Percentiles rank a stretch among this genome's conserved stretches.
Evolutionary conservation across 2,329 filamentous ascomycete species (phyloP).

Genomic region (Salinomyces thailandicus): DNA sequence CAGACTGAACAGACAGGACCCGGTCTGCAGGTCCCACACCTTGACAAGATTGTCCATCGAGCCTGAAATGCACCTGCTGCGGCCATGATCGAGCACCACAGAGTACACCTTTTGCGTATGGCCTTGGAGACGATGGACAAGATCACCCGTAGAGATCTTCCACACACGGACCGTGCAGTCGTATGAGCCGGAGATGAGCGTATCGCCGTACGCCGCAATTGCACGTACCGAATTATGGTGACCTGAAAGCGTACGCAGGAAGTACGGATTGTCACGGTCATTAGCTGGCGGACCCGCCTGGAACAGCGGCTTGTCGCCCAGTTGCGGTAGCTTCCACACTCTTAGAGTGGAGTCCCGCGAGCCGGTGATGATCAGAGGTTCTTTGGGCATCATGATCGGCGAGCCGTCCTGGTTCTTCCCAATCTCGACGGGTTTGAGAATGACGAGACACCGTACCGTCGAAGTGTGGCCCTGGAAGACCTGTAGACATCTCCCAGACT

Average conservation of each 20-base stretch:
- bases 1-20: constrained; percentile 73
- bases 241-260: constrained; percentile 74
- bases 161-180: constrained; percentile 92
- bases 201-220: constrained; percentile 89
- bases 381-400: constrained; percentile 78
- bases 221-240: constrained; percentile 91
- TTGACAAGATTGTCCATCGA: constrained; percentile 98
- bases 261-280: constrained; percentile 81
- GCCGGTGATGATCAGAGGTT: constrained; percentile 92
- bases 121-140: constrained; percentile 70
- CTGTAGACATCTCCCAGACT: constrained; percentile 82
- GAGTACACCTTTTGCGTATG: constrained; percentile 94
- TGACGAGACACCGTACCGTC: constrained; percentile 90
- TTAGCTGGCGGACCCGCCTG: constrained; percentile 66
- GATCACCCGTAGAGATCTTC: constrained; percentile 92
- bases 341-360: constrained; percentile 88
- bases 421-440: constrained; percentile 74
- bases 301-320: constrained; percentile 65
- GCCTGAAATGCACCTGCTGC: constrained; percentile 91
- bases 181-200: constrained; percentile 93
- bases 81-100: constrained; percentile 81
- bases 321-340: constrained; percentile 85
- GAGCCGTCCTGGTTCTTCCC: constrained; percentile 58
- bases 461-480: constrained; percentile 97
- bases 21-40: constrained; percentile 89